Base-by-base conservation (phyloP, 805 yeast genomes). In the Starmerella vaccinii region DNA sequence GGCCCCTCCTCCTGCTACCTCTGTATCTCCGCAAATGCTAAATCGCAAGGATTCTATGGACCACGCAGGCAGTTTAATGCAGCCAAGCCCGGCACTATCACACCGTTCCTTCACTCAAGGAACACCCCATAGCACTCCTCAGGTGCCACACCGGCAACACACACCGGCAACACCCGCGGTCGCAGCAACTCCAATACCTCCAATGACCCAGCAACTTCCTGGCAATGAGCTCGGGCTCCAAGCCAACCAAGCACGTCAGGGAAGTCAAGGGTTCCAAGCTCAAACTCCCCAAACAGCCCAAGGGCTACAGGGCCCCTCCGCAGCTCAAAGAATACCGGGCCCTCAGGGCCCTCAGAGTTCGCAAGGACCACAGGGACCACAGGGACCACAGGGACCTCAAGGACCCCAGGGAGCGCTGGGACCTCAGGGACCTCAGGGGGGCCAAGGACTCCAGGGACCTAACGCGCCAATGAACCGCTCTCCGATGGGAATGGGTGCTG, bases 31-130 rank as follows among this genome's bases (percentile, higher is more conserved):
- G 16, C 51, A 39, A 29, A 21, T 46, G 34, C 22, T 38, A 6
- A 22, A 24, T 7, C 41, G 46, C 16, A 19, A 37, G 23, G 42
- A 45, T 3, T 46, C 50, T 12, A 39, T 29, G 2, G 50, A 51
- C 13, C 50, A 46, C 23, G 22, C 43, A 23, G 48, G 49, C 21
- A 47, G 53, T 16, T 34, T 47, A 2, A 35, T 51, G 42, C 49
- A 48, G 30, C 54, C 32, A n/a, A 47, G 51, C 23, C 54, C 54
- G 22, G 51, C 48, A 2, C 29, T 51, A 13, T 48, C 51, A 1
- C 54, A 51, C 19, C 49, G 32, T 18, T 47, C 50, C 2, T 32
- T 40, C 32, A 21, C 29, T 5, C 49, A 41, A 23, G 43, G 33
- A 6, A 46, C 49, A 2, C 49, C 53, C 2, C 34, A 33, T 23